Evolutionary conservation across 108 stramenopile species (phyloP), one percentile per base, ranked within the genome.

Genomic region (Nannochloropsis salina): DNA sequence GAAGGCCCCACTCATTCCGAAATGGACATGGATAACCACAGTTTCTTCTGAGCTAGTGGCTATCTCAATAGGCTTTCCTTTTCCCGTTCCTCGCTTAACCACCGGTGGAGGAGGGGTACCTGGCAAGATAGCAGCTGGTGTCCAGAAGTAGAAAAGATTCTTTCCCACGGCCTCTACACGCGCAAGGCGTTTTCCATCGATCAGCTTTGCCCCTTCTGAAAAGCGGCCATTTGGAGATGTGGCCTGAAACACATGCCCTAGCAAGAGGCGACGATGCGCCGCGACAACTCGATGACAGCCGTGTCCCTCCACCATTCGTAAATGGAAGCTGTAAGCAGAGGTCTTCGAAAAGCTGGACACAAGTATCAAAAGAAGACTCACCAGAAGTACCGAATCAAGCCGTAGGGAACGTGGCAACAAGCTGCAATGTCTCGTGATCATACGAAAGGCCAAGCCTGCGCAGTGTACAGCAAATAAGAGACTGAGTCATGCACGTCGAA

Each of bases 161-260:
- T 94, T 94, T 12, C 94, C 94, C 10, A 93, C 91, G 21, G 94
- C 94, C 82, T 94, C 94, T 79, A 94, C 93, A 10, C 90, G 84
- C 9, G 91, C 88, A 43, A 94, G 90, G 11, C 80, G 61, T 80
- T 90, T 90, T 9, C 90, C 88, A 80, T 93, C 90, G 83, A 94
- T 93, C 1, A 89, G 90, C 43, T 85, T 51, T 6, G 93, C 89
- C 15, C 93, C 94, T 10, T 93, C 93, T 8, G 84, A 84, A 80
- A 93, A 94, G 8, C 93, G 92, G 41, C 92, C 93, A 83, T 94
- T 94, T 4, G 94, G 94, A 41, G 88, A 89, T 44, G 87, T 84
- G 9, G 93, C 93, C 21, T 81, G 85, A 81, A 93, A 94, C 45
- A 84, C 88, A 45, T 90, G 89, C 11, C 94, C 94, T 31, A 93